A percentile compares a stretch with the other conserved stretches of the same genome.
Evolutionary conservation across 139 green algal species (phyloP).

Genomic region (Micromonas pusilla): DNA sequence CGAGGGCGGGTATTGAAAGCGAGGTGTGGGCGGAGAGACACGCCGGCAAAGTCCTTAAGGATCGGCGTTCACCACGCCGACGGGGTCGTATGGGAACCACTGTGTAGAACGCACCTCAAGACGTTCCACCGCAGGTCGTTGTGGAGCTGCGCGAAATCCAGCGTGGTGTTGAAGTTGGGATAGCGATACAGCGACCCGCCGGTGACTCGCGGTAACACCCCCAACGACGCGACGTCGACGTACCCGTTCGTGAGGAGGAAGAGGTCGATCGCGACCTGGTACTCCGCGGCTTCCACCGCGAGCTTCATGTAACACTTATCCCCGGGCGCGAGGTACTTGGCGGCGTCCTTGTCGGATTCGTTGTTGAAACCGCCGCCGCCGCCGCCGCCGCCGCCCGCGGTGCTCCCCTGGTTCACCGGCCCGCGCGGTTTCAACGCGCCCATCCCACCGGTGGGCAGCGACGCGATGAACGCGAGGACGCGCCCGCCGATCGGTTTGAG

Average conservation of each 20-base stretch:
- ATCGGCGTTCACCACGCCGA: no score
- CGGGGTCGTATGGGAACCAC: no score
- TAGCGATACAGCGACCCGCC: slow-evolving; percentile 77
- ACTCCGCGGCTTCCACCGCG: slow-evolving; percentile 64
- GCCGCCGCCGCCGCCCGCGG: not conserved
- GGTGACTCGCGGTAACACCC: slow-evolving; percentile 73
- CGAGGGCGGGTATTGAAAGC: no score
- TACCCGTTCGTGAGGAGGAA: slow-evolving; percentile 35
- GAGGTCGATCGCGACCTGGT: slow-evolving; percentile 72
- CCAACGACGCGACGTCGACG: slow-evolving; percentile 60
- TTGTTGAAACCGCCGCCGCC: no score
- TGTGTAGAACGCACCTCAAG: no score
- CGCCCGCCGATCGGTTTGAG: slow-evolving; percentile 81
- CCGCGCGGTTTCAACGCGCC: slow-evolving; percentile 22
- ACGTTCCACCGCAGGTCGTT: slow-evolving; percentile 80
- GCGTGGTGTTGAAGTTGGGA: slow-evolving; percentile 51
- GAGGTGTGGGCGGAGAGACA: no score
- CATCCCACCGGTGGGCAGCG: slow-evolving; percentile 51
- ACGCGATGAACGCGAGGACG: slow-evolving; percentile 81
- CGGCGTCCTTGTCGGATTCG: slow-evolving; percentile 44
- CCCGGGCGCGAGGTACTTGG: slow-evolving; percentile 63
- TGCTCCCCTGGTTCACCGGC: not conserved
- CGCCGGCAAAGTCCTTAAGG: no score
- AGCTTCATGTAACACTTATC: slow-evolving; percentile 89
- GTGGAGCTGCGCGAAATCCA: slow-evolving; percentile 67